A percentile compares a stretch with the other conserved stretches of the same genome.
Conservation (phyloP, 2,329 filamentous ascomycete species). For the Botrytis paeoniae region DNA sequence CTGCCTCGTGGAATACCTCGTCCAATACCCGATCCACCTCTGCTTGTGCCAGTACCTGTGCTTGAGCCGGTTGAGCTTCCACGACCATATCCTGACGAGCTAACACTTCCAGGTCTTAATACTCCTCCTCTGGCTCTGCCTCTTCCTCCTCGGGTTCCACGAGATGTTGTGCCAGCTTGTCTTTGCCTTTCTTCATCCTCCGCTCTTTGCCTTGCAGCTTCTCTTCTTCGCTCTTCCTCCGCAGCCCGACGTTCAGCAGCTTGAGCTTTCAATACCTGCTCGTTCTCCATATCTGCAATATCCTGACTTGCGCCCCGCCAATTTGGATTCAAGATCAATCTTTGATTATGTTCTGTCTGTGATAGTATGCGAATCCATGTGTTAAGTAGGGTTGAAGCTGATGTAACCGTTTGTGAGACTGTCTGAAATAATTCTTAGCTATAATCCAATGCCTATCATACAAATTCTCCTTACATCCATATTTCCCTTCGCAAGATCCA, state of each 20-base stretch:
- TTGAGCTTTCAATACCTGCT: constrained; percentile 69
- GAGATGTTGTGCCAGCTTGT: constrained; percentile 41
- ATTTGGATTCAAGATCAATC: constrained; percentile 78
- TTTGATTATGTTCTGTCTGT: constrained; percentile 96
- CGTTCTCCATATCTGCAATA: constrained; percentile 79
- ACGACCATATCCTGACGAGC: constrained; percentile 25
- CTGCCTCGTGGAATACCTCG: constrained; percentile 52
- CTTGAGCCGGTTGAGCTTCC: constrained; percentile 3
- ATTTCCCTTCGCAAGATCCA: constrained; percentile 70
- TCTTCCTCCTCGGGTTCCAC: constrained; percentile 36
- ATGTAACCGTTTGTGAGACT: constrained; percentile 79
- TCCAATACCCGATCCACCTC: constrained; percentile 45
- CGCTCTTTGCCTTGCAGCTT: constrained; percentile 62
- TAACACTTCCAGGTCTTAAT: constrained; percentile 31
- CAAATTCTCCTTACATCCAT: constrained; percentile 59
- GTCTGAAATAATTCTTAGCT: constrained; percentile 51
- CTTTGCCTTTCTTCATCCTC: constrained; percentile 56
- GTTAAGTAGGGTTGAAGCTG: constrained; percentile 84
- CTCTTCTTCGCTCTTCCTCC: constrained; percentile 75
- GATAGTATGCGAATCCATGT: constrained; percentile 96
- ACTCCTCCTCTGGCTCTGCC: constrained; percentile 33
- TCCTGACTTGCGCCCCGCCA: constrained; percentile 92
- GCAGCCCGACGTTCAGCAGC: constrained; percentile 72
- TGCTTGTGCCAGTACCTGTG: constrained; percentile 32
- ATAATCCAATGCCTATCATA: neutral